A percentile compares a stretch with the other conserved stretches of the same genome.
Evolutionary conservation across 2,329 filamentous ascomycete species (phyloP).

Genomic region (Dothidotthia symphoricarpi): DNA sequence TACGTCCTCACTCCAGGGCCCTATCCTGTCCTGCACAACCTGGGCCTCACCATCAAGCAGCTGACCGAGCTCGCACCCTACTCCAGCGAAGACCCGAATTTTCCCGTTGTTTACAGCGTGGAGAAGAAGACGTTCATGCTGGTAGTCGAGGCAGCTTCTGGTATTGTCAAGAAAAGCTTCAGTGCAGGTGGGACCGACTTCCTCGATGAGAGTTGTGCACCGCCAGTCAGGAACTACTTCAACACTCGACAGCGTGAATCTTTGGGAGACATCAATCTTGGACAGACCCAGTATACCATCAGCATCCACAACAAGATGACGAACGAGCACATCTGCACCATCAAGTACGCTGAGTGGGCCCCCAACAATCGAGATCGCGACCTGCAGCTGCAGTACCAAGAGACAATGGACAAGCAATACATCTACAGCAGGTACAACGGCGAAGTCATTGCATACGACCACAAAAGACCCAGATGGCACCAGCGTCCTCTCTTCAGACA

Average conservation of each 20-base stretch:
- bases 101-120: constrained; percentile 80
- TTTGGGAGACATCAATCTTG: constrained; percentile 74
- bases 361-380: constrained; percentile 90
- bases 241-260: constrained; percentile 62
- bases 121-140: constrained; percentile 89
- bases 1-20: constrained; percentile 78
- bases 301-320: constrained; percentile 74
- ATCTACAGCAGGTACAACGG: constrained; percentile 86
- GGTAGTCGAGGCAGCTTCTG: constrained; percentile 82
- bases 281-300: constrained; percentile 86
- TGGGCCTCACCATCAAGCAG: constrained; percentile 76
- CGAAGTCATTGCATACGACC: constrained; percentile 75
- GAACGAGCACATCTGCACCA: constrained; percentile 75
- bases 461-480: constrained; percentile 49
- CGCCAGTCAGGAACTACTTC: constrained; percentile 55
- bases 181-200: constrained; percentile 69
- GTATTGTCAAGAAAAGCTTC: constrained; percentile 79
- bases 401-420: constrained; percentile 82
- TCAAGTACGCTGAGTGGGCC: constrained; percentile 92
- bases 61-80: constrained; percentile 82
- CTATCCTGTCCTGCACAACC: constrained; percentile 60
- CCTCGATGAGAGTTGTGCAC: constrained; percentile 72
- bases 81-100: constrained; percentile 63
- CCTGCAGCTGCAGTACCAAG: constrained; percentile 75
- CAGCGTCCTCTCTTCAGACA: constrained; percentile 46